These are phyloP conservation scores for Phytophthora boehmeriae DNA, from an alignment of 352 stramenopile genomes.

Conservation along the genomic window DNA sequence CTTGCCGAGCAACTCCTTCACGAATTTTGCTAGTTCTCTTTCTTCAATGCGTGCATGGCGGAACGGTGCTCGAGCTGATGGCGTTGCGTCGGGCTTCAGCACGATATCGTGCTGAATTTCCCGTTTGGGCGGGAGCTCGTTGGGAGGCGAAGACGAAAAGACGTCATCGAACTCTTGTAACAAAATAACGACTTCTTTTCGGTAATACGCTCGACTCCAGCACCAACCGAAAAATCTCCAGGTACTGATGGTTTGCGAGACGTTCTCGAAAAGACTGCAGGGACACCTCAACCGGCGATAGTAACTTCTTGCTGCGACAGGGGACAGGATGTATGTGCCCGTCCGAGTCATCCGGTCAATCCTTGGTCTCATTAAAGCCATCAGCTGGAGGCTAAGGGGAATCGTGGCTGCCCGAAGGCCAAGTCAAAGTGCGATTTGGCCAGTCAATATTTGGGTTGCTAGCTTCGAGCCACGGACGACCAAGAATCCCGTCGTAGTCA, in stretches of 20 bases:
- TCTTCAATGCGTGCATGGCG: slow-evolving; percentile 2
- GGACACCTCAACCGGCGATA: background rate
- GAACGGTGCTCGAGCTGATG: slow-evolving; percentile 5
- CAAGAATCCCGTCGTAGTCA: slow-evolving; percentile 9
- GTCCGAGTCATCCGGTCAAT: background rate
- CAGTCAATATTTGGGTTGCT: slow-evolving; percentile 7
- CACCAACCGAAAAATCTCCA: slow-evolving; percentile 3
- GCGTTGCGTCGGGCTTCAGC: slow-evolving; percentile 6
- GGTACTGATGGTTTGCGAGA: slow-evolving; percentile 2
- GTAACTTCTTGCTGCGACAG: background rate
- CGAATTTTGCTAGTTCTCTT: slow-evolving; percentile 3
- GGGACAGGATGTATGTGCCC: background rate
- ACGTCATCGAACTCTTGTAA: slow-evolving; percentile 7
- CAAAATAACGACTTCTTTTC: slow-evolving; percentile 1
- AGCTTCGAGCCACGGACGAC: slow-evolving; percentile 2
- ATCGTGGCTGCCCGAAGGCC: background rate
- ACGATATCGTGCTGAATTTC: slow-evolving; percentile 9
- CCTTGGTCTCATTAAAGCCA: background rate
- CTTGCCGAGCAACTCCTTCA: slow-evolving; percentile 14
- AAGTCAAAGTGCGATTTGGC: background rate
- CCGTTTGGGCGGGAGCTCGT: slow-evolving; percentile 7
- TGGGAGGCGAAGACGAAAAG: slow-evolving; percentile 8
- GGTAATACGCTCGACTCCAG: background rate
- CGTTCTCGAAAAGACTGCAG: slow-evolving; percentile 1
- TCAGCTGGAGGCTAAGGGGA: background rate